A percentile compares a stretch with the other conserved stretches of the same genome.
These are phyloP conservation scores for Botrytis squamosa DNA, from an alignment of 2,329 filamentous ascomycete species.

Conservation along the genomic window DNA sequence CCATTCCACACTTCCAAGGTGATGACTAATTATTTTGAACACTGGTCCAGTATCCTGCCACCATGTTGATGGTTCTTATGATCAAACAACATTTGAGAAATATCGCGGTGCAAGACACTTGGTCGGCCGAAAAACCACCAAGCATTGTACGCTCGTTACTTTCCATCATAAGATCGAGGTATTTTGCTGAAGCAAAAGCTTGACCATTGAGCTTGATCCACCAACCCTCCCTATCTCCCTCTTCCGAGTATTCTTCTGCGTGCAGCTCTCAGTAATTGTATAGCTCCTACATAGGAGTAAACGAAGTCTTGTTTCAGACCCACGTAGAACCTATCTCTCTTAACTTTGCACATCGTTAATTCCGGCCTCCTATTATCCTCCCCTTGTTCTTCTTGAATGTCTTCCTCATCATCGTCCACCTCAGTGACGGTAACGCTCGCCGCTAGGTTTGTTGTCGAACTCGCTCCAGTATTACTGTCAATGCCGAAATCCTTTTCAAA, in stretches of 20 bases:
- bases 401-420: slow-evolving; percentile 15
- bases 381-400: not conserved
- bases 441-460: not conserved
- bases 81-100: not conserved
- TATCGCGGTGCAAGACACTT: not conserved
- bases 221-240: not conserved
- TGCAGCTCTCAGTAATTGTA: slow-evolving; percentile 11
- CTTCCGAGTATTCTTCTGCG: slow-evolving; percentile 27
- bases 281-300: slow-evolving; percentile 29
- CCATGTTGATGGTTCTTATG: not conserved
- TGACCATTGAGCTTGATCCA: not conserved
- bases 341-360: slow-evolving; percentile 35
- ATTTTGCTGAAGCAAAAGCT: not conserved
- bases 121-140: not conserved
- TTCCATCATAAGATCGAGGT: not conserved
- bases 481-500: slow-evolving; percentile 33
- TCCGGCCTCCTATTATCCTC: slow-evolving; percentile 24
- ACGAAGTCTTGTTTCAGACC: slow-evolving; percentile 19
- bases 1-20: not conserved
- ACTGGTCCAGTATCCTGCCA: not conserved
- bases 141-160: too few species aligned
- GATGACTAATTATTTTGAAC: not conserved
- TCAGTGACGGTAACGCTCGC: not conserved
- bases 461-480: not conserved
- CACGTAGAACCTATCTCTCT: slow-evolving; percentile 32